Evolutionary conservation across 441 rosid genomes (phyloP).

Genomic region (California macrophylla): DNA sequence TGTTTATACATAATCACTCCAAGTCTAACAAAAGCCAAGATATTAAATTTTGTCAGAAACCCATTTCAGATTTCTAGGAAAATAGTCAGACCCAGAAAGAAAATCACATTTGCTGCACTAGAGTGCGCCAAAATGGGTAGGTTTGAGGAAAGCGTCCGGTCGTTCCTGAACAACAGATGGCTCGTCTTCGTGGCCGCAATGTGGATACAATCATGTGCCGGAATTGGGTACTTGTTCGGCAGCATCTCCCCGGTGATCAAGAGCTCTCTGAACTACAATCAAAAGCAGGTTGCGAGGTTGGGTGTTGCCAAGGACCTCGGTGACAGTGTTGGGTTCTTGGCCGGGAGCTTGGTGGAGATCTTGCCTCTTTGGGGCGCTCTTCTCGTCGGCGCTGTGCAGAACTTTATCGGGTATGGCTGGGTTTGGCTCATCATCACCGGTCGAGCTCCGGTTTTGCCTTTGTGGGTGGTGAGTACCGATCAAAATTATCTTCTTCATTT

Average conservation of each 20-base stretch:
- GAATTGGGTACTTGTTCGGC: slow-evolving; percentile 83
- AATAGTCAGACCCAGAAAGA: neutral
- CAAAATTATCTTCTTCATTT: neutral
- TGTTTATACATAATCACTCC: neutral
- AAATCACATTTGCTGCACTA: neutral
- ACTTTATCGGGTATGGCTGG: slow-evolving; percentile 82
- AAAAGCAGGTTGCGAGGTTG: slow-evolving; percentile 63
- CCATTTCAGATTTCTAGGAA: neutral
- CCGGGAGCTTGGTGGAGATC: slow-evolving; percentile 72
- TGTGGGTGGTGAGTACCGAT: slow-evolving; percentile 72
- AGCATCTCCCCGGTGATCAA: slow-evolving; percentile 93
- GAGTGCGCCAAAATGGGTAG: slow-evolving; percentile 27
- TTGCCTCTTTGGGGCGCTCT: slow-evolving; percentile 91
- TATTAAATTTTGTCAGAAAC: neutral
- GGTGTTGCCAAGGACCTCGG: slow-evolving; percentile 98
- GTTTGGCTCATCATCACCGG: slow-evolving; percentile 87
- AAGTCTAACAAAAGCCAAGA: neutral
- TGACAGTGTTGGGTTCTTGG: slow-evolving; percentile 82
- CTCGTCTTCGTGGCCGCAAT: slow-evolving; percentile 92
- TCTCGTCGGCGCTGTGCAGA: slow-evolving; percentile 83
- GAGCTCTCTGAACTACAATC: slow-evolving; percentile 74
- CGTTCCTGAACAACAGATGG: slow-evolving; percentile 74
- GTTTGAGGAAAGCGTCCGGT: slow-evolving; percentile 35
- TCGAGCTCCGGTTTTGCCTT: slow-evolving; percentile 58
- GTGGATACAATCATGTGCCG: slow-evolving; percentile 97